Base-by-base conservation (phyloP, 805 yeast species). In the Lachancea quebecensis region DNA sequence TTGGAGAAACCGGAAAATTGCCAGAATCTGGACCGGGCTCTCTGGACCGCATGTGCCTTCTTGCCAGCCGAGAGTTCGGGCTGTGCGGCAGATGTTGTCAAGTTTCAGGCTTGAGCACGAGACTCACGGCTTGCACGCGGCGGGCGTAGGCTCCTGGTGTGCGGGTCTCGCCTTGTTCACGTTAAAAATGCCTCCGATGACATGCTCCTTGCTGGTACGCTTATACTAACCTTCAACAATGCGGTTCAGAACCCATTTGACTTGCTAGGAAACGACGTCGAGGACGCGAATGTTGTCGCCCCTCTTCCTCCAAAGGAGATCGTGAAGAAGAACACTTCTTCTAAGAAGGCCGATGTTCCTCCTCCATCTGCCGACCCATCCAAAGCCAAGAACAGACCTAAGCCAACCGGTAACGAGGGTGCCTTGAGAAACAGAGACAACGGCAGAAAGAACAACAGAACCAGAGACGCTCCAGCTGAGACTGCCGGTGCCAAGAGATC, bases 251-350 rank as follows among this genome's bases (percentile, higher is more conserved):
- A 85, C 75, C 85, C 86, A 68, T 85, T 74, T 71, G 85, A 78
- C 70, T 78, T 85, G 70, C 76, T 85, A 74, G 93, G 76, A 69
- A 85, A 86, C 80, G 95, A 86, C 75, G 86, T 85, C 60, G 90
- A 85, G 67, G 95, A 82, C 70, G 84, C 79, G 60, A 77, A 73
- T 63, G 72, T 73, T 45, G 78, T 78, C 52, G 66, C 68, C 46
- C 65, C 72, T 47, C 44, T 35, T 27, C 63, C 69, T 31, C 81
- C 86, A 64, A 82, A 71, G 74, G 95, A 85, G 70, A 67, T 85
- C 54, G 93, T 84, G 66, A 87, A 82, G 79, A 78, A 81, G 74
- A 70, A 71, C 70, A 82, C 91, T 58, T 81, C 95, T 51, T 82
- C 93, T 64, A 88, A 85, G 79, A 90, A 90, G 78, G 68, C 81